phyloP scores from a whole-genome alignment of 2,329 filamentous ascomycete genomes.

The Chalaropsis thielavioides region DNA sequence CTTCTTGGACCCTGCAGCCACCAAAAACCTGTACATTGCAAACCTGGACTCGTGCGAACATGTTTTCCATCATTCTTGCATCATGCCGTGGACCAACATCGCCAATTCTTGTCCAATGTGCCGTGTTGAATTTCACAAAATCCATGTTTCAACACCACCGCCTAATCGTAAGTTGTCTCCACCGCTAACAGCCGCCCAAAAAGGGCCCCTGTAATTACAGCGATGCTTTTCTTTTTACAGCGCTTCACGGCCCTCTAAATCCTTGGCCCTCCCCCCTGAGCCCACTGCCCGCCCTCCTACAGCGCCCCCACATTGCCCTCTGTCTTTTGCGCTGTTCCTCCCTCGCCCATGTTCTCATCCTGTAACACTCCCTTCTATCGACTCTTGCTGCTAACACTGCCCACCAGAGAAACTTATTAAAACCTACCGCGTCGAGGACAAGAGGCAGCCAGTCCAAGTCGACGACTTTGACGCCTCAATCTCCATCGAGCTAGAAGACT shows the following conservation, averaged over 20 bases:
- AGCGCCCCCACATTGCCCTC: too few relatives aligned
- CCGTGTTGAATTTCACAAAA: constrained; percentile 76
- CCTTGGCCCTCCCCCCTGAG: neutral
- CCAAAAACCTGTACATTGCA: constrained; percentile 27
- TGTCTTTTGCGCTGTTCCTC: too few relatives aligned
- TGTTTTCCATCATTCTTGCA: constrained; percentile 79
- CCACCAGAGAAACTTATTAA: constrained; percentile 38
- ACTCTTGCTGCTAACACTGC: neutral
- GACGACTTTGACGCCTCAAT: constrained; percentile 56
- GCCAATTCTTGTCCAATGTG: constrained; percentile 98
- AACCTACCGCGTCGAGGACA: constrained; percentile 57
- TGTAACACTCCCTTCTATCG: neutral
- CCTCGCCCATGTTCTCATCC: neutral
- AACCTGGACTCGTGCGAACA: constrained; percentile 68
- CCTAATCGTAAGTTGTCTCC: constrained; percentile 51
- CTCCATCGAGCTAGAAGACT: constrained; percentile 53
- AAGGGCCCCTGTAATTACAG: neutral
- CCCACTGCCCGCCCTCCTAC: neutral
- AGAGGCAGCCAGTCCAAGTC: constrained; percentile 45
- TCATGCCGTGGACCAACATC: constrained; percentile 88
- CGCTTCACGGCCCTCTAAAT: neutral
- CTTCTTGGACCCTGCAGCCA: neutral
- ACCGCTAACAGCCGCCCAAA: constrained; percentile 19
- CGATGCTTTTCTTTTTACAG: neutral
- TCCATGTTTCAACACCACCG: constrained; percentile 49